Base-by-base conservation (phyloP, 179 eudicot species). In the Spergularia azorica region DNA sequence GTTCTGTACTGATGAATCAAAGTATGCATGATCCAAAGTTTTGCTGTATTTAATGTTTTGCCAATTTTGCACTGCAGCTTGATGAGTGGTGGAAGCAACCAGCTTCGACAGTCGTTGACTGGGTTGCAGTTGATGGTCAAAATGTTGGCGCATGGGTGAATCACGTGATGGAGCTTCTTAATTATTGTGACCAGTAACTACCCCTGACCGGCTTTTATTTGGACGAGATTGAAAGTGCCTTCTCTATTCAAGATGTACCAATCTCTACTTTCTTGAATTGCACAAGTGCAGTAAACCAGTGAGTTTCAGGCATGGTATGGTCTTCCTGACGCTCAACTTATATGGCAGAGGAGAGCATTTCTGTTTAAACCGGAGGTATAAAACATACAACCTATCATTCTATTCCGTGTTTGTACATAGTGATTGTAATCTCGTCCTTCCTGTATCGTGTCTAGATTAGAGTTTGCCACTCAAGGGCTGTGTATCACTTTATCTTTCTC, bases 61-160 rank as follows among this genome's bases (percentile, higher is more conserved):
- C 48, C 50, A 38, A 73, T 64, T 73, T 32, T 83, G 32, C 77
- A 21, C 59, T 84, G 77, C 89, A 95, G 99, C 92, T 95, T 60
- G 99, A 90, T 80, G 99, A 95, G 81, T 95, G 99, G 99, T 95
- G 98, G 98, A 97, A 95, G 81, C 98, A 95, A 78, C 98, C 98
- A 57, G 98, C 97, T 36, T 89, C 97, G 46, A 89, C 91, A 50
- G 94, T 90, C 55, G 97, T 89, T 69, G 98, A 95, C 80, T 95
- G 98, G 98, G 92, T 91, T 39, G 75, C 90, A 21, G 95, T 95
- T 39, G 98, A 95, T 77, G 97, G 98, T 50, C 88, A 93, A 84
- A 93, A 93, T 75, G 97, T 90, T 55, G 89, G 88, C 72, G 89
- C 94, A 55, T 95, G 99, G 99, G 89, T 89, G 63, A 95, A 93